Base-by-base conservation (phyloP, 306 rosid species). In the Citrullus mucosospermus region DNA sequence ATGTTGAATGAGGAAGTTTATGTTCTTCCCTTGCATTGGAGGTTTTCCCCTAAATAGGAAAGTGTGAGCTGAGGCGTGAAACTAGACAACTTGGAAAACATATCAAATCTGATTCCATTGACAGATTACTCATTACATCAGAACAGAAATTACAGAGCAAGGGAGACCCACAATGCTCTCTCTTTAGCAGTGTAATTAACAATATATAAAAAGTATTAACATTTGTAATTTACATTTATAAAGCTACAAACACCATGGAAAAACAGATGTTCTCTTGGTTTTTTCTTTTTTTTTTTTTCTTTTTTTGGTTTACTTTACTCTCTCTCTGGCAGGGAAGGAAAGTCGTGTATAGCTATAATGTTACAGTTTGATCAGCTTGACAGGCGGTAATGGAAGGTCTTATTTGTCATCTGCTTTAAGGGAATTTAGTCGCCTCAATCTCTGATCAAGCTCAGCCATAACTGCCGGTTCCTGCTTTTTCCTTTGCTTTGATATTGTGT, bases 401-500 rank as follows among this genome's bases (percentile, higher is more conserved):
- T 89, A 91, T 75, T 91, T 87, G 6, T 85, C 90, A 6, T 90
- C 89, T 80, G 63, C 5, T 80, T 82, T 87, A 66, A 90, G 75
- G 61, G 99, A 92, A 81, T 90, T 90, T 85, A 96, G 77, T 84
- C 92, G 86, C 84, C 89, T 91, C 70, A 88, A 72, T 85, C 98
- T 91, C 84, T 90, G 92, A 83, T 96, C 98, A 38, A 92, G 96
- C 86, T 96, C 99, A 46, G 89, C 92, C 99, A 91, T 90, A 14
- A 96, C 99, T 78, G 90, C 99, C 34, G 99, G 99, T 83, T 96
- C 98, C 78, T 96, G 99, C 77, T 92, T 96, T 80, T 96, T 96
- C 86, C 99, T 88, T 83, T 96, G 93, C 87, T 96, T 96, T 6
- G 97, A 96, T 87, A 96, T 90, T 4, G 90, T 91, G 85, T 89